Evolutionary conservation across 805 yeast species (phyloP).

Genomic region (Schwanniomyces sp.): DNA sequence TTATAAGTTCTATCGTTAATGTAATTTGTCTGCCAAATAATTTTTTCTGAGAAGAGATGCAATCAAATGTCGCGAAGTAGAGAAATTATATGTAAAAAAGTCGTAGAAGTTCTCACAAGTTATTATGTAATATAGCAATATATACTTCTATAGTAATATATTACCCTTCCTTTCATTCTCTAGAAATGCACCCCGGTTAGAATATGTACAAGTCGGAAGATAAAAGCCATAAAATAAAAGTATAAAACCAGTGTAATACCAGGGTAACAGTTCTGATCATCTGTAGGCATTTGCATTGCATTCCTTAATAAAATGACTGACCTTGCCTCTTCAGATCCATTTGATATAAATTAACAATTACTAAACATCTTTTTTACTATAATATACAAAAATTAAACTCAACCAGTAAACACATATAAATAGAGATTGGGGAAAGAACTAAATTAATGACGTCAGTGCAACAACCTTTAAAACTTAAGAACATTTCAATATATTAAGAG

Average conservation of each 20-base stretch:
- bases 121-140: too few relatives aligned
- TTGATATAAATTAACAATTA: too few relatives aligned
- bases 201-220: too few relatives aligned
- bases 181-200: too few relatives aligned
- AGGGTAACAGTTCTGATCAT: too few relatives aligned
- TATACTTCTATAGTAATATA: background rate
- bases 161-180: too few relatives aligned
- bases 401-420: conserved; percentile 1
- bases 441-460: conserved; percentile 1
- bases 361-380: background rate
- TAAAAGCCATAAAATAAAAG: too few relatives aligned
- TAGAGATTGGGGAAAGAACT: conserved; percentile 1
- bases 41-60: conserved; percentile 2
- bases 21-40: background rate
- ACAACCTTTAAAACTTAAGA: background rate
- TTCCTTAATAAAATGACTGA: background rate
- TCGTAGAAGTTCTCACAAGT: too few relatives aligned
- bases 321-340: too few relatives aligned
- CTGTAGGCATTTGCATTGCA: too few relatives aligned
- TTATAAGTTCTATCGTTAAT: background rate
- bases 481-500: background rate
- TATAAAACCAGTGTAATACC: too few relatives aligned
- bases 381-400: background rate
- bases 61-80: conserved; percentile 1
- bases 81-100: too few relatives aligned